These are phyloP conservation scores for Hyaloscypha variabilis DNA, from an alignment of 495 filamentous ascomycete genomes.

Conservation along the genomic window DNA sequence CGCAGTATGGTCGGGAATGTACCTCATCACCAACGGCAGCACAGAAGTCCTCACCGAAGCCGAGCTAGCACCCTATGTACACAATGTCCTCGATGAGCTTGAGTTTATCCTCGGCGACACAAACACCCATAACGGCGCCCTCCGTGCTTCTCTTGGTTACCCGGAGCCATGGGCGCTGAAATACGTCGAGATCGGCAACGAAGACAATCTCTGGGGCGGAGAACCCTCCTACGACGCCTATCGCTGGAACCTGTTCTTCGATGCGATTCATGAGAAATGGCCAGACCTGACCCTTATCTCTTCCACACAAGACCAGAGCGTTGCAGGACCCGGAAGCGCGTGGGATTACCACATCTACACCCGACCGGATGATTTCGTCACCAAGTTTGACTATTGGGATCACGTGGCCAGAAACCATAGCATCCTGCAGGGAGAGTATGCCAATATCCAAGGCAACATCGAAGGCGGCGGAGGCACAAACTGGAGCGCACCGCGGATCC, in stretches of 20 bases:
- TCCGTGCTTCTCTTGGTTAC: conserved; percentile 27
- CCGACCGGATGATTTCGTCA: conserved; percentile 48
- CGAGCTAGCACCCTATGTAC: conserved; percentile 31
- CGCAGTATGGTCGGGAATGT: conserved; percentile 53
- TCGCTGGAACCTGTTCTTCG: conserved; percentile 50
- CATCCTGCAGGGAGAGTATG: conserved; percentile 53
- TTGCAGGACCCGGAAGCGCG: conserved; percentile 11
- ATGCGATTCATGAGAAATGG: conserved; percentile 50
- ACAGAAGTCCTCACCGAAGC: conserved; percentile 28
- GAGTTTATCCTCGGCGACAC: conserved; percentile 25
- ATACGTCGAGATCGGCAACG: conserved; percentile 47
- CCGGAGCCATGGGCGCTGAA: conserved; percentile 21
- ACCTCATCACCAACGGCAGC: conserved; percentile 32
- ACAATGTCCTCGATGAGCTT: conserved; percentile 39
- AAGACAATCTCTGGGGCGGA: conserved; percentile 51
- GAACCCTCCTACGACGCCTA: conserved; percentile 40
- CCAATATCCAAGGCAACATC: conserved; percentile 42
- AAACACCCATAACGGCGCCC: conserved; percentile 17
- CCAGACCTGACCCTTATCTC: conserved; percentile 52
- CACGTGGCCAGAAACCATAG: conserved; percentile 37
- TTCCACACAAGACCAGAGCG: conserved; percentile 32
- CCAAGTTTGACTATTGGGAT: conserved; percentile 52
- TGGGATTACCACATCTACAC: conserved; percentile 53
- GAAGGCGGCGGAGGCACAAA: conserved; percentile 28
- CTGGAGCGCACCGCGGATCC: conserved; percentile 30